Percentiles rank a stretch among this genome's conserved stretches.
Evolutionary conservation across 1,139 yeast species (phyloP).

Genomic region (Saccharomycopsis crataegensis): DNA sequence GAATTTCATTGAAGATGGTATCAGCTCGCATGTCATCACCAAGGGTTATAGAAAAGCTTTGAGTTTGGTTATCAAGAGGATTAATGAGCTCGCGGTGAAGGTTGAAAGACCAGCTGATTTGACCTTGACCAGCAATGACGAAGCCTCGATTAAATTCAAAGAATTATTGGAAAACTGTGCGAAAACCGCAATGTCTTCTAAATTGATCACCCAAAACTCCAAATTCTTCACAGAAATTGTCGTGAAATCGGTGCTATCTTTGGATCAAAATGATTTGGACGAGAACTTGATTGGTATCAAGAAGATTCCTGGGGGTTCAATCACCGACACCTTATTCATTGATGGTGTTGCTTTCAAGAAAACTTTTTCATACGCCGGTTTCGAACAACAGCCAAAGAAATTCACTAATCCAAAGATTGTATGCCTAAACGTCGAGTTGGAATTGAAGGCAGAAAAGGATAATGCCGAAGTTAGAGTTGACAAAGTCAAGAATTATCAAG

Average conservation of each 20-base stretch:
- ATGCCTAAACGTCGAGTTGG: slow-evolving; percentile 85
- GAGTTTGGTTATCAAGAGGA: slow-evolving; percentile 63
- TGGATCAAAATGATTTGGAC: slow-evolving; percentile 79
- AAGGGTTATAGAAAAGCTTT: slow-evolving; percentile 86
- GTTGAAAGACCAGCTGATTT: slow-evolving; percentile 33
- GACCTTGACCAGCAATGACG: slow-evolving; percentile 10
- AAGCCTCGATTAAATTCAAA: slow-evolving; percentile 42
- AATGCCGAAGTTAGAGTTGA: slow-evolving; percentile 98
- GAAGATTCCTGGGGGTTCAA: slow-evolving; percentile 92
- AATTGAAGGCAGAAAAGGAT: slow-evolving; percentile 95
- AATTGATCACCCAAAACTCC: slow-evolving; percentile 80
- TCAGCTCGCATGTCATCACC: slow-evolving; percentile 79
- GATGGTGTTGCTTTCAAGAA: slow-evolving; percentile 97
- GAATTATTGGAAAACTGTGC: slow-evolving; percentile 87
- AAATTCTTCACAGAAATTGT: slow-evolving; percentile 92
- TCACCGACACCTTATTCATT: slow-evolving; percentile 85
- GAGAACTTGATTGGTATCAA: slow-evolving; percentile 90
- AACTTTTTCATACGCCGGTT: slow-evolving; percentile 95
- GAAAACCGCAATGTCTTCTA: slow-evolving; percentile 94
- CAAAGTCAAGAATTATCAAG: slow-evolving; percentile 89
- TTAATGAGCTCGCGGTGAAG: slow-evolving; percentile 69
- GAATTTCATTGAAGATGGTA: slow-evolving; percentile 88
- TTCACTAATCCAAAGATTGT: slow-evolving; percentile 77
- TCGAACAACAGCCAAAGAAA: slow-evolving; percentile 94
- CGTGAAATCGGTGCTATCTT: slow-evolving; percentile 85